Evolutionary conservation across 2,329 filamentous ascomycete genomes (phyloP).

Genomic region (Fusarium denticulatum): DNA sequence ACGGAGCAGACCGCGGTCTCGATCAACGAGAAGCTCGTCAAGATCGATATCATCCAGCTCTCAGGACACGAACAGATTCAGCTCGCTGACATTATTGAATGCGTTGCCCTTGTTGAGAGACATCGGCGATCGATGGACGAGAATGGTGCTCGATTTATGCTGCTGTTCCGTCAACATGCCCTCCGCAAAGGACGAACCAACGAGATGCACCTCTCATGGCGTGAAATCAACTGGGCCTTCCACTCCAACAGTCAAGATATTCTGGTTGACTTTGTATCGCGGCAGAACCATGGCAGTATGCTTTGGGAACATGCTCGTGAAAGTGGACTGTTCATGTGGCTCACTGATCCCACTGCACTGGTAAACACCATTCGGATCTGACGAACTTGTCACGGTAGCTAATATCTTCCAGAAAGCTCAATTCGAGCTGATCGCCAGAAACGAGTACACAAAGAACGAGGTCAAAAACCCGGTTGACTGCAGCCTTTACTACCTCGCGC

Average conservation of each 20-base stretch:
- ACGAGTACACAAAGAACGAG: conserved; percentile 90
- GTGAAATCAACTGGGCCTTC: conserved; percentile 87
- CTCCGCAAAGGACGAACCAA: conserved; percentile 73
- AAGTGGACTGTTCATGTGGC: conserved; percentile 95
- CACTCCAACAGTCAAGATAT: conserved; percentile 91
- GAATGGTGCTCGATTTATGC: conserved; percentile 86
- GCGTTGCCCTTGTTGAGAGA: conserved; percentile 83
- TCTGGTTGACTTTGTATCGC: conserved; percentile 81
- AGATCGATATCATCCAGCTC: conserved; percentile 79
- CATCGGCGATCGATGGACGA: conserved; percentile 90
- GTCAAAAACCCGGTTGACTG: conserved; percentile 92
- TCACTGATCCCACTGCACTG: conserved; percentile 79
- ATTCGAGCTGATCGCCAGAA: conserved; percentile 90
- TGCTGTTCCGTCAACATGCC: conserved; percentile 86
- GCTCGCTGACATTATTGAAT: conserved; percentile 85
- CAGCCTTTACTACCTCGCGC: conserved; percentile 88
- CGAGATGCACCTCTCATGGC: conserved; percentile 75
- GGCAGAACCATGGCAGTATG: conserved; percentile 81
- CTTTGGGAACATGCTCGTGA: conserved; percentile 87
- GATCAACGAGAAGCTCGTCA: conserved; percentile 81
- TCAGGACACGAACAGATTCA: conserved; percentile 89
- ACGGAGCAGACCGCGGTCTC: conserved; percentile 75
- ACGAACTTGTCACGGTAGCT: not conserved
- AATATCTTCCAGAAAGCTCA: conserved; percentile 60
- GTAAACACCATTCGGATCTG: conserved; percentile 55